Evolutionary conservation across 2,329 filamentous ascomycete species (phyloP), one percentile per base, ranked within the genome.

Genomic region (Arthrobotrys entomopaga): DNA sequence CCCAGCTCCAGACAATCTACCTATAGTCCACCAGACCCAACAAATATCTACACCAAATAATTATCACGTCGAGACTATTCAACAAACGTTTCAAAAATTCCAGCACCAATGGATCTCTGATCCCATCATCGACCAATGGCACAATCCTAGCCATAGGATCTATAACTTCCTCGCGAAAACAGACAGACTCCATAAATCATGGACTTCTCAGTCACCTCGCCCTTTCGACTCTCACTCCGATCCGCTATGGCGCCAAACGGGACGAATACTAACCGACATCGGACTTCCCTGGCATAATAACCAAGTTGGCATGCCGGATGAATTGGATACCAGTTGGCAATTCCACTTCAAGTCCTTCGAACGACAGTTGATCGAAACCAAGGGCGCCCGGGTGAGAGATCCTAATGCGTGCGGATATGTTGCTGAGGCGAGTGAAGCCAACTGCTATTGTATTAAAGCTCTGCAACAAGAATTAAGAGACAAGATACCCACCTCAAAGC

Each of bases 401-500:
- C 15, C 26, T 3, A 49, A 71, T 46, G 52, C 52, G 11, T 29
- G 22, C 26, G 66, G 66, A 26, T 71, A 71, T 29, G 38, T 64
- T 22, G 48, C 26, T 2, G 16, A 65, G 16, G 16, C 66, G 1
- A 53, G 22, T 10, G 66, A 71, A 20, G 66, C 59, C 8, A 71
- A 71, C 38, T 71, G 66, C 15, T 71, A 65, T 29, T 64, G 66
- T 24, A 58, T 71, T 19, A 71, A 59, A 59, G 66, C 66, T 3
- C 5, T 71, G 10, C 66, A 64, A 10, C 59, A 59, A 43, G 66
- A 71, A 8, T 38, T 71, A 5, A 71, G 66, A 16, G 38, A 64
- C 10, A 53, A 50, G 24, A 5, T n/a, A 3, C 24, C 15, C 16
- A 7, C 19, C 3, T 1, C 15, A 2, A 52, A 34, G 2, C 15